Evolutionary conservation across 768 basidiomycete species (phyloP).

Genomic region (Pulveroboletus sp.): DNA sequence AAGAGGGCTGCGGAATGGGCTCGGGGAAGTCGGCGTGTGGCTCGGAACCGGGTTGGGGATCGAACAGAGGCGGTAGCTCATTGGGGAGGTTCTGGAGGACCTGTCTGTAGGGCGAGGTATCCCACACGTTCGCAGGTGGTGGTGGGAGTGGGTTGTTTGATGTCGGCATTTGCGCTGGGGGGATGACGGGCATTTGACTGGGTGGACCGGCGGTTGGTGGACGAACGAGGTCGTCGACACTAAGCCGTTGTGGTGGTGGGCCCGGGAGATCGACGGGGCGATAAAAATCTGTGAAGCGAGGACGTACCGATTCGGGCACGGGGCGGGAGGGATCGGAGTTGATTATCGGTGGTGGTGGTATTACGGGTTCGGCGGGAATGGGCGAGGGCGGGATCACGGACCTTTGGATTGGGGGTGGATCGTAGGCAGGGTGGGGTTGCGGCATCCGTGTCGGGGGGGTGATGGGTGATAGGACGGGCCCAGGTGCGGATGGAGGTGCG

Average conservation of each 20-base stretch:
- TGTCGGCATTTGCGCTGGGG: conserved; percentile 4
- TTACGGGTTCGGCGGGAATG: conserved; percentile 10
- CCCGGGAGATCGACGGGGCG: conserved; percentile 9
- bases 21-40: conserved; percentile 6
- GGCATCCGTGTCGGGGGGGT: conserved; percentile 20
- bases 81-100: conserved; percentile 48
- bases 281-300: conserved; percentile 29
- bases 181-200: conserved; percentile 9
- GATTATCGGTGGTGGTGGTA: conserved; percentile 19
- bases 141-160: conserved; percentile 55
- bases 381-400: conserved; percentile 19
- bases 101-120: conserved; percentile 50
- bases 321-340: conserved; percentile 5
- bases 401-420: not conserved
- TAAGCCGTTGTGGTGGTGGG: not conserved
- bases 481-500: not conserved
- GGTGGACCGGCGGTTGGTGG: conserved; percentile 5
- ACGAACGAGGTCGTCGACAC: conserved; percentile 1
- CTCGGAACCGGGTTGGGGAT: conserved; percentile 2
- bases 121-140: conserved; percentile 59
- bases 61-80: conserved; percentile 28
- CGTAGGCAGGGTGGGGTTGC: conserved; percentile 1
- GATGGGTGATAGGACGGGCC: not conserved
- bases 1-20: conserved; percentile 17
- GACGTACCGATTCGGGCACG: conserved; percentile 12